These are phyloP conservation scores for Metahyphopichia silvanorum DNA, from an alignment of 805 yeast species.

Conservation along the genomic window DNA sequence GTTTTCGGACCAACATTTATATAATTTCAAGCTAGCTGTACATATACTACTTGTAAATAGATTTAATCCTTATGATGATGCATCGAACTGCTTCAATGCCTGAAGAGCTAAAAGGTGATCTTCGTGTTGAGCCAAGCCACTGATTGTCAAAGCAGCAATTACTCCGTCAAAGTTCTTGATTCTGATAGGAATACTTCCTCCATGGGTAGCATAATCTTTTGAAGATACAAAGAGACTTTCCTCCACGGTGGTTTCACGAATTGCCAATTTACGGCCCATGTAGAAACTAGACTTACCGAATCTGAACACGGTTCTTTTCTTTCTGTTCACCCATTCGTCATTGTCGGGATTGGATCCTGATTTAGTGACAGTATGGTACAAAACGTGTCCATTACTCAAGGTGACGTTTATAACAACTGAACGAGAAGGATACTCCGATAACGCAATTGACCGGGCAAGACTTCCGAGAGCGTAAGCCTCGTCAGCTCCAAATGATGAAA, in stretches of 20 bases:
- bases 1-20: constrained; percentile 28
- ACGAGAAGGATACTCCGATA: constrained; percentile 18
- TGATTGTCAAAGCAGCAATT: constrained; percentile 49
- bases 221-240: constrained; percentile 37
- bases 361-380: constrained; percentile 42
- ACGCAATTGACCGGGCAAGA: constrained; percentile 35
- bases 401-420: constrained; percentile 49
- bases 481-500: constrained; percentile 27
- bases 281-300: constrained; percentile 46
- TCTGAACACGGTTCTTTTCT: constrained; percentile 46
- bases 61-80: neutral
- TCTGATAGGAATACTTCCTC: constrained; percentile 55
- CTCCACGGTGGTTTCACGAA: constrained; percentile 25
- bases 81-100: constrained; percentile 14
- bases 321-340: constrained; percentile 52
- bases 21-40: neutral
- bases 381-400: constrained; percentile 40
- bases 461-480: constrained; percentile 47
- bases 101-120: constrained; percentile 50
- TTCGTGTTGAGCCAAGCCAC: constrained; percentile 54
- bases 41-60: neutral
- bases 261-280: constrained; percentile 42
- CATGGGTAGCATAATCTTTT: constrained; percentile 48
- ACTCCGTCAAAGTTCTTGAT: constrained; percentile 31
- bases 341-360: constrained; percentile 45